Conservation (phyloP, 2,329 filamentous ascomycete species). For the Tricladium varicosporioides region DNA sequence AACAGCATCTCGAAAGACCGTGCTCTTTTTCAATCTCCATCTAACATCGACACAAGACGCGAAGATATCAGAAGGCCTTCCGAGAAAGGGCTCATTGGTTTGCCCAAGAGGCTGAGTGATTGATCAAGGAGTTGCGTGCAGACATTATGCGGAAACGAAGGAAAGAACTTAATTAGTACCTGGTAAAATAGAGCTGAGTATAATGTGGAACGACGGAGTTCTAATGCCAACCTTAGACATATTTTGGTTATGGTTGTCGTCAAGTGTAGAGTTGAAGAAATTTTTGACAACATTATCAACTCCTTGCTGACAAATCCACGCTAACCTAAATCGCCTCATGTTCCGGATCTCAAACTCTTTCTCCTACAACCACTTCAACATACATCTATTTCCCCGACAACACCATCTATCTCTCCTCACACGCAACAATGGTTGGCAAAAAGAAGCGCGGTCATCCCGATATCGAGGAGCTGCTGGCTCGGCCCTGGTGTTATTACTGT, state of each 20-base stretch:
- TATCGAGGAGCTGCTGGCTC: conserved; percentile 81
- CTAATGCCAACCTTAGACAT: too few species aligned
- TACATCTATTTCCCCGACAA: neutral
- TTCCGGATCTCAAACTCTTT: neutral
- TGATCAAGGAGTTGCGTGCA: conserved; percentile 36
- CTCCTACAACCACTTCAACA: conserved; percentile 1
- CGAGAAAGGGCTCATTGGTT: conserved; percentile 42
- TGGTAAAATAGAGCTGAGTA: too few species aligned
- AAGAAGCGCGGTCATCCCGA: conserved; percentile 86
- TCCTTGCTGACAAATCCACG: neutral
- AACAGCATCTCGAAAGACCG: conserved; percentile 32
- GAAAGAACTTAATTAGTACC: too few species aligned
- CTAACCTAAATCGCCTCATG: neutral
- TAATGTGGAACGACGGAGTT: too few species aligned
- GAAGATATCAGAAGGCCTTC: conserved; percentile 42
- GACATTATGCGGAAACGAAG: neutral
- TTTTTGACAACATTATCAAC: neutral
- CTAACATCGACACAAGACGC: conserved; percentile 45
- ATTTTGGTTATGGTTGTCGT: neutral
- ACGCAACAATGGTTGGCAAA: conserved; percentile 66
- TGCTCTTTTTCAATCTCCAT: conserved; percentile 40
- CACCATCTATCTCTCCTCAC: conserved; percentile 1
- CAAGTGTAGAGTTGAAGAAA: neutral
- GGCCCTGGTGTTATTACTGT: conserved; percentile 99
- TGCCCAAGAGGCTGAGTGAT: conserved; percentile 44